Base-by-base conservation (phyloP, 2,329 filamentous ascomycete species). In the Sporothrix variecibatus region DNA sequence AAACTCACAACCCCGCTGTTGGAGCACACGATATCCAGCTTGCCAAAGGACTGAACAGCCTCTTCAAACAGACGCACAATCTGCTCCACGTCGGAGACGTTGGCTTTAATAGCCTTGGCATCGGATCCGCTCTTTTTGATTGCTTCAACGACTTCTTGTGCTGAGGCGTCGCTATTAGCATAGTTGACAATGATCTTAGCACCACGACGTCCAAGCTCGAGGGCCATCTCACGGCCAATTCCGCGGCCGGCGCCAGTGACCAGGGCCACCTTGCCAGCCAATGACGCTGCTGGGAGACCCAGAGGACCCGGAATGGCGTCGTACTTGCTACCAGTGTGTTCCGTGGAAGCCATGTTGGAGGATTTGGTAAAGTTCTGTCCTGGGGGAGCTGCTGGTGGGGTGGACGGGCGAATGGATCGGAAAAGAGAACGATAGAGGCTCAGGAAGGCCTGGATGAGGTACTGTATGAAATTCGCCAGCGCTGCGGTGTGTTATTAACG, bases 1-100 rank as follows among this genome's bases (percentile, higher is more conserved):
- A 88, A 90, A 75, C 82, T 84, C 80, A 89, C 88, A 69, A 88
- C 88, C 67, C 88, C 88, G 8, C 87, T 88, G 84, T 90, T 90
- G 78, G 86, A 88, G 84, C 86, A 87, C 79, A 89, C 88, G 78
- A 90, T 90, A 80, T 90, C 86, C 77, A 91, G 85, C 79, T 86
- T 85, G 80, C 88, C 88, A 78, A 88, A 91, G 80, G 87, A 84
- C 74, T 81, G 81, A 73, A 90, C 84, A 72, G 88, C 88, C 77
- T 89, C 80, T 76, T 86, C 84, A 17, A 84, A 80, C 7, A 84
- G 79, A 17, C 73, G 51, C 9, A 76, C 77, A 40, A 79, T 81
- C 75, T 82, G 77, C 11, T 77, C 64, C 2, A 81, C 79, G 6
- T 82, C 75, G 7, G 77, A 71, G 6, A 83, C 80, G 73, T 83